phyloP scores from a whole-genome alignment of 2,329 filamentous ascomycete genomes.

The Albifimbria verrucaria region DNA sequence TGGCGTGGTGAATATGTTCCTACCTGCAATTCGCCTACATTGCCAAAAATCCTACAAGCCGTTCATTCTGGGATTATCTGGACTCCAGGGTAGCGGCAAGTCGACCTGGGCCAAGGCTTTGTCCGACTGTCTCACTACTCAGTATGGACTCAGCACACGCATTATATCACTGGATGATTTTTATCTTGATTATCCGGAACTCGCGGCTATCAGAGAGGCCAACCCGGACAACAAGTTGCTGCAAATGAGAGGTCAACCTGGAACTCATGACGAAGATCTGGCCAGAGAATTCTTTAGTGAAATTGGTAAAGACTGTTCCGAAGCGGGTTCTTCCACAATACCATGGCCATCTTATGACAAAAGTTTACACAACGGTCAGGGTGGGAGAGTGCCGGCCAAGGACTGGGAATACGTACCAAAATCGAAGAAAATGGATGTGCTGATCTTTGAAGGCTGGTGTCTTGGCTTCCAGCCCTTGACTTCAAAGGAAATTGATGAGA shows the following conservation, averaged over 20 bases:
- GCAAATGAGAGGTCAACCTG: slow-evolving; percentile 16
- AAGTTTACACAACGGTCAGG: slow-evolving; percentile 16
- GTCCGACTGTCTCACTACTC: slow-evolving; percentile 8
- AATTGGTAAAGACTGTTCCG: slow-evolving; percentile 2
- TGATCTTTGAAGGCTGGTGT: slow-evolving; percentile 22
- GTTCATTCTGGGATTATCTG: slow-evolving; percentile 18
- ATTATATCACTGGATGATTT: slow-evolving; percentile 18
- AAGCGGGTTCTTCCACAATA: not conserved
- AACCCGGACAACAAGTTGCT: slow-evolving; percentile 16
- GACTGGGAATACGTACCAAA: slow-evolving; percentile 14
- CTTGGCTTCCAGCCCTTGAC: slow-evolving; percentile 17
- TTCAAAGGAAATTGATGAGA: slow-evolving; percentile 6
- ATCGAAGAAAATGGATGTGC: slow-evolving; percentile 11
- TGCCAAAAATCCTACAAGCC: slow-evolving; percentile 8
- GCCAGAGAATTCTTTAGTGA: slow-evolving; percentile 11
- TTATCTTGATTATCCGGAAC: slow-evolving; percentile 14
- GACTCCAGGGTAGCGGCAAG: slow-evolving; percentile 21
- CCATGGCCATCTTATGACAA: slow-evolving; percentile 21
- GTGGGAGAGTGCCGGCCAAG: slow-evolving; percentile 13
- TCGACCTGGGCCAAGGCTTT: slow-evolving; percentile 21
- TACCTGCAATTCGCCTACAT: slow-evolving; percentile 14
- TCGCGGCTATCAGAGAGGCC: slow-evolving; percentile 12
- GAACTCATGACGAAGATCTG: slow-evolving; percentile 16
- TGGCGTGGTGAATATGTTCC: slow-evolving; percentile 11
- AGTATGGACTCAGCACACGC: slow-evolving; percentile 14